These are phyloP conservation scores for Cymodocea nodosa DNA, from an alignment of 116 monocot species.

Conservation along the genomic window DNA sequence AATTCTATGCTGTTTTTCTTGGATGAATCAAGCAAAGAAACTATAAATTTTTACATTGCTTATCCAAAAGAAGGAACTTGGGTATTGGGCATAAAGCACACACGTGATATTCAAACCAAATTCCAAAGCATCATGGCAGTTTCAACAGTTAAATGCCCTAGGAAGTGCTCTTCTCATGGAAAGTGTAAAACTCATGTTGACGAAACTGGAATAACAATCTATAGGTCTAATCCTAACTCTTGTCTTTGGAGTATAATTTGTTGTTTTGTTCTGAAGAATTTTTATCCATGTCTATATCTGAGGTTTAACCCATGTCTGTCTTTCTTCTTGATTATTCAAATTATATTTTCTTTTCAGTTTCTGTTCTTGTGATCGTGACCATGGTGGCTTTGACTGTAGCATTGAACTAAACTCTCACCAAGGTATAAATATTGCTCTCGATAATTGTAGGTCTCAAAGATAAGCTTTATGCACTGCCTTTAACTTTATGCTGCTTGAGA, in stretches of 20 bases:
- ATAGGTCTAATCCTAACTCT: slow-evolving; percentile 29
- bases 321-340: neutral
- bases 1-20: slow-evolving; percentile 38
- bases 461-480: no score
- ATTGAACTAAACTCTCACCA: slow-evolving; percentile 46
- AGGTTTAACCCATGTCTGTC: neutral
- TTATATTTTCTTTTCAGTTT: slow-evolving; percentile 21
- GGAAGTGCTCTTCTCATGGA: slow-evolving; percentile 56
- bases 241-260: neutral
- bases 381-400: slow-evolving; percentile 94
- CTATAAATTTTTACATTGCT: slow-evolving; percentile 60
- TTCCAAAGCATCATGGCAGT: slow-evolving; percentile 46
- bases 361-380: slow-evolving; percentile 75
- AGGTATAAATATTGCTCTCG: slow-evolving; percentile 26
- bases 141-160: slow-evolving; percentile 55
- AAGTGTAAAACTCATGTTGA: slow-evolving; percentile 44
- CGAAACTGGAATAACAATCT: slow-evolving; percentile 58
- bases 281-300: no score
- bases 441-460: no score
- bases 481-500: no score
- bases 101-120: slow-evolving; percentile 11
- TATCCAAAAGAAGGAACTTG: slow-evolving; percentile 83
- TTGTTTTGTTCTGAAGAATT: neutral
- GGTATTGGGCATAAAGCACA: slow-evolving; percentile 53
- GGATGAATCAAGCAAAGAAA: slow-evolving; percentile 24